Conservation (phyloP, 768 basidiomycete genomes). For the Mycena epipterygia region DNA sequence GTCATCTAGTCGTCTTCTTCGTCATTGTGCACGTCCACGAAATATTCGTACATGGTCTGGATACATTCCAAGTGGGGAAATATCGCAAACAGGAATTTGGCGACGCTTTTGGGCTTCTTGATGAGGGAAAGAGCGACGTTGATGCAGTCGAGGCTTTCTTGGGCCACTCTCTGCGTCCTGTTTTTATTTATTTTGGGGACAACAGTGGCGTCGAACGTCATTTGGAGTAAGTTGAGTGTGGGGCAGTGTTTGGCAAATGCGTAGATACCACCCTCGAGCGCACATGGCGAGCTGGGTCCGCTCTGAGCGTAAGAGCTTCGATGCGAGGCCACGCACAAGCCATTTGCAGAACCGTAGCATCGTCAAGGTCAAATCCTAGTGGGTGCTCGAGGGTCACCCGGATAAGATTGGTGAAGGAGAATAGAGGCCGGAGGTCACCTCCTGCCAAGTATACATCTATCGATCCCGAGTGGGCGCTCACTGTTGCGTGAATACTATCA, state of each 20-base stretch:
- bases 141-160: not conserved
- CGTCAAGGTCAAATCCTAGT: constrained; percentile 8
- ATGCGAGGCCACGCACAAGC: not conserved
- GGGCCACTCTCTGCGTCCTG: not conserved
- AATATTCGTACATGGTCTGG: not conserved
- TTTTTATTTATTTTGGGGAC: not conserved
- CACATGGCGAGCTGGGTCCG: not conserved
- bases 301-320: not conserved
- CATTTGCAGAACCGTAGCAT: not conserved
- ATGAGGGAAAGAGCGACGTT: constrained; percentile 6
- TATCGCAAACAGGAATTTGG: not conserved
- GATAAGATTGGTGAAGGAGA: constrained; percentile 1
- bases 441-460: not conserved
- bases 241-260: not conserved
- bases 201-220: constrained; percentile 2
- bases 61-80: not conserved
- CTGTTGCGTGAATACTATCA: not conserved
- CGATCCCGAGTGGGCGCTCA: not conserved
- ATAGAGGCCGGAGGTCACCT: not conserved
- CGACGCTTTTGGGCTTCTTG: not conserved
- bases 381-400: not conserved
- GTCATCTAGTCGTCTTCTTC: not conserved
- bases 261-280: not conserved
- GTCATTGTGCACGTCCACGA: not conserved
- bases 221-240: not conserved